Percentiles rank a stretch among this genome's conserved stretches.
Evolutionary conservation across 768 basidiomycete species (phyloP).

Genomic region (Coprinellus micaceus): DNA sequence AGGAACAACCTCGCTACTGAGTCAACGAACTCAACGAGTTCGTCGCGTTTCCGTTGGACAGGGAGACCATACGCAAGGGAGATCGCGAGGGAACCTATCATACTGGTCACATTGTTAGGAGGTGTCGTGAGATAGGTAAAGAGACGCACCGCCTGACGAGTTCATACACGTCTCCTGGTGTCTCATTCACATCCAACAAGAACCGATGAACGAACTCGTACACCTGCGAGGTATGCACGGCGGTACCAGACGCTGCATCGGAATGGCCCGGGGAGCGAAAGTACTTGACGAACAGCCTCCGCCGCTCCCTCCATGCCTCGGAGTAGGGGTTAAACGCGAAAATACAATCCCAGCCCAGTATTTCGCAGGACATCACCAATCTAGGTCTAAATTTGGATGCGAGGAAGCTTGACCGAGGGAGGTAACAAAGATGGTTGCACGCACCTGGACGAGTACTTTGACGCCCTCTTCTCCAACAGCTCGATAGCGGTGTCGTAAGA

Average conservation of each 20-base stretch:
- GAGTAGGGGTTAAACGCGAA: conserved; percentile 40
- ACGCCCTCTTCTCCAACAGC: conserved; percentile 11
- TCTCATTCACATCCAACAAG: not conserved
- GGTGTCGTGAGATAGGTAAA: too few relatives aligned
- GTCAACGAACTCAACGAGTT: too few relatives aligned
- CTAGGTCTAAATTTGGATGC: too few relatives aligned
- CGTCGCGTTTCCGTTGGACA: not conserved
- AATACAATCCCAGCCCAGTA: conserved; percentile 40
- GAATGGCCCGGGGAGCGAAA: too few relatives aligned
- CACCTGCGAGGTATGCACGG: conserved; percentile 3
- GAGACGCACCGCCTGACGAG: not conserved
- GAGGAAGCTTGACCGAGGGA: too few relatives aligned
- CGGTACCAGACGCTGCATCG: not conserved
- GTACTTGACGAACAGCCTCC: conserved; percentile 38
- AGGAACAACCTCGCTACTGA: too few relatives aligned
- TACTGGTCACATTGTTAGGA: not conserved
- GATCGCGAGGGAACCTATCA: not conserved
- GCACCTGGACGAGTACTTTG: conserved; percentile 5
- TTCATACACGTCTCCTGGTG: too few relatives aligned
- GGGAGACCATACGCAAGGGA: conserved; percentile 9
- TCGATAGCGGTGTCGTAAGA: not conserved
- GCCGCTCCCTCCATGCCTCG: conserved; percentile 37
- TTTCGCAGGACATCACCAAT: not conserved
- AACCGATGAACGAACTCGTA: not conserved
- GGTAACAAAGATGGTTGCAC: too few relatives aligned